A percentile compares a stretch with the other conserved stretches of the same genome.
These are phyloP conservation scores for Capronia coronata DNA, from an alignment of 2,329 filamentous ascomycete genomes.

Conservation along the genomic window DNA sequence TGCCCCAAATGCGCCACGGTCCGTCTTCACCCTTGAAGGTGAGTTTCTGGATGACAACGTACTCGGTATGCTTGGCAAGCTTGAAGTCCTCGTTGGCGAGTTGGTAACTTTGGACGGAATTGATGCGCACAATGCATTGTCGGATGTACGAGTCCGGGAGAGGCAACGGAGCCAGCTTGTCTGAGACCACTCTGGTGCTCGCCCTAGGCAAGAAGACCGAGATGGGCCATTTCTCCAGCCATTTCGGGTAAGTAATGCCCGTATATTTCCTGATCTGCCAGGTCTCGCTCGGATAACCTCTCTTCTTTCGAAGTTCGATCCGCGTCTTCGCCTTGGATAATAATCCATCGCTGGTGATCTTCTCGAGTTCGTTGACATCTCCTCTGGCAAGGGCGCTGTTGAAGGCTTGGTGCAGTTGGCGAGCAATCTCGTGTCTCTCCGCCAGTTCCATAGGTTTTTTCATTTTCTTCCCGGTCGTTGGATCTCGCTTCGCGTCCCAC, in stretches of 20 bases:
- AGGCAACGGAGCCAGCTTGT: constrained; percentile 39
- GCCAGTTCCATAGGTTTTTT: constrained; percentile 12
- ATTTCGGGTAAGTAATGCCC: constrained; percentile 33
- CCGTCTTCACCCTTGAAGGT: constrained; percentile 38
- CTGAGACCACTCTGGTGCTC: constrained; percentile 35
- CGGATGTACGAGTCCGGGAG: constrained; percentile 36
- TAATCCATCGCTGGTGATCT: constrained; percentile 38
- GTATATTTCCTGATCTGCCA: constrained; percentile 18
- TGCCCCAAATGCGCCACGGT: constrained; percentile 48
- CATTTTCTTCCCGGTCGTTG: constrained; percentile 14
- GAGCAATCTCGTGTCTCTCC: constrained; percentile 7
- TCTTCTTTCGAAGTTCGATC: constrained; percentile 32
- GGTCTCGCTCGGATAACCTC: background rate
- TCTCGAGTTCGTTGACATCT: constrained; percentile 34
- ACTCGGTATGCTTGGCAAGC: constrained; percentile 35
- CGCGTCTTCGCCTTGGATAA: constrained; percentile 32
- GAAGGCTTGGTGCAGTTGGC: constrained; percentile 41
- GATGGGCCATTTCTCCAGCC: constrained; percentile 27
- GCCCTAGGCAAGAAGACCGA: constrained; percentile 34
- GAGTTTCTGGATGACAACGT: constrained; percentile 47
- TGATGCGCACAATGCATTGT: constrained; percentile 38
- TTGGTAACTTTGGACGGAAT: constrained; percentile 35
- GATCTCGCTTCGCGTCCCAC: constrained; percentile 15
- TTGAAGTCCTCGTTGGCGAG: constrained; percentile 1
- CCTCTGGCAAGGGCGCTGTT: constrained; percentile 42